These are phyloP conservation scores for Eucommia ulmoides DNA, from an alignment of 257 asterid genomes.

Conservation along the genomic window DNA sequence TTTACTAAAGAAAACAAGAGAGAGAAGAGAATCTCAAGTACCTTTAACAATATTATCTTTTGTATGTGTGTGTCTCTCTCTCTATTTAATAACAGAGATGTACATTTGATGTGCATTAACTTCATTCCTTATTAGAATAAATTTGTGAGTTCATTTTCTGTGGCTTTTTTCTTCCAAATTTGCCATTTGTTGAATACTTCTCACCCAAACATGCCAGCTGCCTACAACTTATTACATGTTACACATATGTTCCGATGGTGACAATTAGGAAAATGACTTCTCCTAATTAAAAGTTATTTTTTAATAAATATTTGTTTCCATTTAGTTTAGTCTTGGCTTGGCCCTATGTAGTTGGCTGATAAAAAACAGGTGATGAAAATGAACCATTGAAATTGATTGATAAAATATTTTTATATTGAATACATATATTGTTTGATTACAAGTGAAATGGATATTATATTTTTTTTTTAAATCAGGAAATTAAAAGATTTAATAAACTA, in stretches of 20 bases:
- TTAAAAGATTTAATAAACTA: too few relatives aligned
- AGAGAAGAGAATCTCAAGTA: slow-evolving; percentile 15
- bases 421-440: too few relatives aligned
- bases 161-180: slow-evolving; percentile 18
- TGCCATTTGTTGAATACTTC: slow-evolving; percentile 21
- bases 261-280: slow-evolving; percentile 28
- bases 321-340: neutral
- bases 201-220: slow-evolving; percentile 35
- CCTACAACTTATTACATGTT: slow-evolving; percentile 9
- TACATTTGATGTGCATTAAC: slow-evolving; percentile 22
- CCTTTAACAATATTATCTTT: slow-evolving; percentile 1
- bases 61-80: slow-evolving; percentile 8
- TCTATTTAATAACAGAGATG: slow-evolving; percentile 10
- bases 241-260: slow-evolving; percentile 25
- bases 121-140: slow-evolving; percentile 17
- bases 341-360: too few relatives aligned
- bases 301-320: neutral
- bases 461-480: too few relatives aligned
- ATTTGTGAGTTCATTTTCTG: slow-evolving; percentile 12
- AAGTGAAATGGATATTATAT: too few relatives aligned
- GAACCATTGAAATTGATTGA: too few relatives aligned
- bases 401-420: too few relatives aligned
- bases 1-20: slow-evolving; percentile 17
- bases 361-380: too few relatives aligned
- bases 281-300: slow-evolving; percentile 7